A percentile compares a stretch with the other conserved stretches of the same genome.
These are phyloP conservation scores for Tulasnella sp. DNA, from an alignment of 768 basidiomycete genomes.

Conservation along the genomic window DNA sequence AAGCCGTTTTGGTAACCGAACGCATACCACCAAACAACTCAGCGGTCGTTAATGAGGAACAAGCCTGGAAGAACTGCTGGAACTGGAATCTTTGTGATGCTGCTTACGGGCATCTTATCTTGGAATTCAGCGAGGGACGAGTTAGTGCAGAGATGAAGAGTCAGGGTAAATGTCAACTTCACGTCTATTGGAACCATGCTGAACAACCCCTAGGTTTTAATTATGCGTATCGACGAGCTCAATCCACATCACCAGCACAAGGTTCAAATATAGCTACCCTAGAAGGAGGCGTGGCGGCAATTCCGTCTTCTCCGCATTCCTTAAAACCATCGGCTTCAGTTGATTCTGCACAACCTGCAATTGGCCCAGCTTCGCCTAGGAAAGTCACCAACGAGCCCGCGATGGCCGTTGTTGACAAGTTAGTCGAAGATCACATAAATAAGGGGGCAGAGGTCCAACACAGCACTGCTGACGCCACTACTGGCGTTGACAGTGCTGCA, in stretches of 20 bases:
- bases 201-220: slow-evolving; percentile 58
- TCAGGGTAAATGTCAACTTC: slow-evolving; percentile 47
- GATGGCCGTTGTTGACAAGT: no score
- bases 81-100: slow-evolving; percentile 98
- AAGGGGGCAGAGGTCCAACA: no score
- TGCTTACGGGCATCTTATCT: slow-evolving; percentile 73
- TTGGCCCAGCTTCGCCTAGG: no score
- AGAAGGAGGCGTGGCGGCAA: no score
- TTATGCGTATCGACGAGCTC: slow-evolving; percentile 69
- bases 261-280: no score
- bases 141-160: slow-evolving; percentile 86
- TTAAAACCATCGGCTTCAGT: no score
- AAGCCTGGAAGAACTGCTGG: slow-evolving; percentile 98
- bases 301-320: no score
- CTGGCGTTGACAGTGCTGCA: no score
- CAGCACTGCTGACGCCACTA: no score
- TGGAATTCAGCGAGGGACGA: slow-evolving; percentile 85
- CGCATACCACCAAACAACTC: slow-evolving; percentile 53
- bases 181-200: slow-evolving; percentile 1
- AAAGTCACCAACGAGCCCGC: no score
- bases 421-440: no score
- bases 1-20: slow-evolving; percentile 73
- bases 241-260: neutral
- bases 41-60: slow-evolving; percentile 48
- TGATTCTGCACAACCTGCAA: no score